Evolutionary conservation across 768 basidiomycete genomes (phyloP).

Genomic region (Lactarius hatsudake): DNA sequence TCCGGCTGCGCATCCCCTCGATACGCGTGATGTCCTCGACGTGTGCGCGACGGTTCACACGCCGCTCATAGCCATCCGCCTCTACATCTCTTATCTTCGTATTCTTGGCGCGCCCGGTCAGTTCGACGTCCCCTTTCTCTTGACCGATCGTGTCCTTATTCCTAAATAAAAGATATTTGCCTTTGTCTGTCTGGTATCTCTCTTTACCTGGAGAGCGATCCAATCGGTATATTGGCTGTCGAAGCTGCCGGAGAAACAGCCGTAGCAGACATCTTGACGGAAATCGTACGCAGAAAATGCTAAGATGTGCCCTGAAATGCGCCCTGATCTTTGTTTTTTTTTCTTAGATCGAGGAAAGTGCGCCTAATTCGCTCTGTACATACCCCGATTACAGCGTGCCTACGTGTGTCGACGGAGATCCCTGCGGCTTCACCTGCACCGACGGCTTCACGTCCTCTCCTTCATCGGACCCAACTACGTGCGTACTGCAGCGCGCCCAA

Average conservation of each 20-base stretch:
- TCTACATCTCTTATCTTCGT: too few relatives aligned
- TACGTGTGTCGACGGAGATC: constrained; percentile 36
- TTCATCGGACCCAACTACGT: constrained; percentile 36
- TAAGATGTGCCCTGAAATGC: background rate
- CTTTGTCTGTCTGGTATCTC: constrained; percentile 43
- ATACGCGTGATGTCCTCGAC: constrained; percentile 35
- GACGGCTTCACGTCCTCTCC: constrained; percentile 41
- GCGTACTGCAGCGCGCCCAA: constrained; percentile 43
- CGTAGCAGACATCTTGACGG: constrained; percentile 35
- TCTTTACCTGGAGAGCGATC: constrained; percentile 36
- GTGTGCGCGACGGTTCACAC: constrained; percentile 41
- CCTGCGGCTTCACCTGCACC: constrained; percentile 47
- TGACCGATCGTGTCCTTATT: background rate
- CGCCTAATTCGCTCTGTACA: constrained; percentile 33
- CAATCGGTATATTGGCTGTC: constrained; percentile 34
- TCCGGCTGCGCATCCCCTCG: constrained; percentile 9
- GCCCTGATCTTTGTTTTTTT: background rate
- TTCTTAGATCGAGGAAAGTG: constrained; percentile 31
- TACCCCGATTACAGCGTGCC: constrained; percentile 44
- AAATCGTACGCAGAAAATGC: constrained; percentile 35
- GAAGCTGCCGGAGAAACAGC: constrained; percentile 33
- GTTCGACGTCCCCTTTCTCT: too few relatives aligned
- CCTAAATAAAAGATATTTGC: constrained; percentile 38
- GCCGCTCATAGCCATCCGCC: background rate
- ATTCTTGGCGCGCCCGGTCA: too few relatives aligned